Percentiles rank a stretch among this genome's conserved stretches.
These are phyloP conservation scores for Primulina huaijiensis DNA, from an alignment of 257 asterid genomes.

Conservation along the genomic window DNA sequence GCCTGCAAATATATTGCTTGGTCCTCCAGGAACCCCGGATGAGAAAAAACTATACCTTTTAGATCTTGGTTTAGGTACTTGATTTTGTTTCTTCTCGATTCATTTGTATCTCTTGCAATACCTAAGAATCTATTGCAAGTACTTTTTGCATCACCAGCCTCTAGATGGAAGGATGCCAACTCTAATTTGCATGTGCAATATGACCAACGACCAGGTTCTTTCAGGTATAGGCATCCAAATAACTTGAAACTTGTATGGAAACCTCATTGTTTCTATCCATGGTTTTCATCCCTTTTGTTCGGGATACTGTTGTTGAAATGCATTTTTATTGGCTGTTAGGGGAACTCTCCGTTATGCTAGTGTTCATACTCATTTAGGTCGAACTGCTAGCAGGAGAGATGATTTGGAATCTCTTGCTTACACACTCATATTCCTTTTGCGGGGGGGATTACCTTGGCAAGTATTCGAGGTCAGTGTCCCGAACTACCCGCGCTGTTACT, in stretches of 20 bases:
- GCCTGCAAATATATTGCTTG: constrained; percentile 79
- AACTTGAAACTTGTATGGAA: neutral
- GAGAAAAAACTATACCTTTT: constrained; percentile 70
- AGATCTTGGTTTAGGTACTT: constrained; percentile 72
- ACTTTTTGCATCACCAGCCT: constrained; percentile 42
- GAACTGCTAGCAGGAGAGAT: constrained; percentile 65
- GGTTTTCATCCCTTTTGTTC: neutral
- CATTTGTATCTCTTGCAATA: neutral
- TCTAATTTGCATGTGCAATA: constrained; percentile 67
- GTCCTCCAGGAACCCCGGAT: constrained; percentile 71
- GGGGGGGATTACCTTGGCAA: constrained; percentile 66
- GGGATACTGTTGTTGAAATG: constrained; percentile 9
- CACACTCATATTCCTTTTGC: constrained; percentile 52
- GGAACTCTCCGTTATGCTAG: constrained; percentile 66
- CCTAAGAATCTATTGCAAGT: constrained; percentile 1
- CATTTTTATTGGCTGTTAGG: constrained; percentile 31
- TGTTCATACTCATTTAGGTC: constrained; percentile 64
- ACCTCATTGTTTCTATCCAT: neutral
- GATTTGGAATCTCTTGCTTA: constrained; percentile 67
- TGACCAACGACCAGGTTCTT: constrained; percentile 74
- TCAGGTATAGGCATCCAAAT: constrained; percentile 39
- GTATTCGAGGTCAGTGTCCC: constrained; percentile 49
- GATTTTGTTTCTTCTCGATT: constrained; percentile 2
- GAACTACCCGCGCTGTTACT: neutral
- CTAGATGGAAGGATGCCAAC: constrained; percentile 62